phyloP scores from a whole-genome alignment of 2,329 filamentous ascomycete genomes.

The Fusarium newnesense region DNA sequence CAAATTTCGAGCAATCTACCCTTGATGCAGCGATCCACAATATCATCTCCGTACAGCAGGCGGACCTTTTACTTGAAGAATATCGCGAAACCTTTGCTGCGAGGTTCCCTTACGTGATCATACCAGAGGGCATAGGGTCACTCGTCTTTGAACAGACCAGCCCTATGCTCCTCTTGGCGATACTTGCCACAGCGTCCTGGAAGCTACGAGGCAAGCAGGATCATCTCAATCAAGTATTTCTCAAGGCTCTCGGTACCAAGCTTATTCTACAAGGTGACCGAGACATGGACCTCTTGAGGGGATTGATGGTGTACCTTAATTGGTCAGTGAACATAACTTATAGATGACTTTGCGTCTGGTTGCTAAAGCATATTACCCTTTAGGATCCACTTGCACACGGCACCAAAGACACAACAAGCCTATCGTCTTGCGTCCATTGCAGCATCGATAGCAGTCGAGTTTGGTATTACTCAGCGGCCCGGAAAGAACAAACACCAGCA shows the following conservation, averaged over 20 bases:
- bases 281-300: background rate
- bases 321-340: background rate
- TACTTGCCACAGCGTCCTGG: background rate
- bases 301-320: background rate
- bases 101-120: background rate
- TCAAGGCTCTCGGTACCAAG: background rate
- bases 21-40: background rate
- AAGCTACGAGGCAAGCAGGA: background rate
- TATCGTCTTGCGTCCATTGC: background rate
- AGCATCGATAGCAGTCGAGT: background rate
- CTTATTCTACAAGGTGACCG: background rate
- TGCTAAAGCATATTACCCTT: background rate
- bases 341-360: background rate
- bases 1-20: background rate
- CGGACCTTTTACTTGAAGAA: background rate
- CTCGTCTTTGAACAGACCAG: fast-evolving
- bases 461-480: background rate
- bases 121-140: background rate
- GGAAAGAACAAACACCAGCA: background rate
- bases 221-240: background rate
- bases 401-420: background rate
- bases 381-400: background rate
- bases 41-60: background rate
- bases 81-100: background rate
- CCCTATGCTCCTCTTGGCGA: background rate